phyloP scores from a whole-genome alignment of 2,329 filamentous ascomycete genomes.

The Mollisia scopiformis region DNA sequence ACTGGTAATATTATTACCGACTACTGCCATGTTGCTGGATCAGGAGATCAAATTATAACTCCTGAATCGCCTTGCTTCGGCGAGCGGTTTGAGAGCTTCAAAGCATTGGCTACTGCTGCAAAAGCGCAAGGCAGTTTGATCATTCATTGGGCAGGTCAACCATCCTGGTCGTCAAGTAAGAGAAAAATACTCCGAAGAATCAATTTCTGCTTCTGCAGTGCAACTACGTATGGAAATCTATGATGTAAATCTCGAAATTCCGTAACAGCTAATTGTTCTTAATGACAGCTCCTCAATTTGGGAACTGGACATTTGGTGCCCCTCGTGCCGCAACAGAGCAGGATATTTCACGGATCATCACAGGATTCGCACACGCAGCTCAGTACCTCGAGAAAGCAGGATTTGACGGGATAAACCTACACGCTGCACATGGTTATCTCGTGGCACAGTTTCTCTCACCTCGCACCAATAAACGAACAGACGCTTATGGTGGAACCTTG shows the following conservation, averaged over 20 bases:
- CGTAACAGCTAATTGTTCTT: not conserved
- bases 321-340: not conserved
- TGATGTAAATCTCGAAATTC: not conserved
- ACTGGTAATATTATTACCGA: not conserved
- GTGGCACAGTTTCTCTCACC: slow-evolving; percentile 57
- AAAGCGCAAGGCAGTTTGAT: not conserved
- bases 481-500: slow-evolving; percentile 54
- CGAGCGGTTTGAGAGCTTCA: not conserved
- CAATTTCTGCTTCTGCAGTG: not conserved
- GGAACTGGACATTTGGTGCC: not conserved
- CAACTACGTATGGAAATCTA: not conserved
- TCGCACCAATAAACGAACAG: slow-evolving; percentile 53
- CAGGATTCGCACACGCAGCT: not conserved
- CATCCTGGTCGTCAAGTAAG: not conserved
- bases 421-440: slow-evolving; percentile 61
- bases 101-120: not conserved
- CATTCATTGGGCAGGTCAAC: not conserved
- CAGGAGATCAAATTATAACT: not conserved
- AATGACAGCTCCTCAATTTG: not conserved
- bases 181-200: not conserved
- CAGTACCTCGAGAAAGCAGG: not conserved
- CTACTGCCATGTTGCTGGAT: not conserved
- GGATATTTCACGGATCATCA: not conserved
- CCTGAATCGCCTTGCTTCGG: not conserved
- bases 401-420: slow-evolving; percentile 34